phyloP scores from a whole-genome alignment of 164 flowering plant species.

The Cinnamomum chago region DNA sequence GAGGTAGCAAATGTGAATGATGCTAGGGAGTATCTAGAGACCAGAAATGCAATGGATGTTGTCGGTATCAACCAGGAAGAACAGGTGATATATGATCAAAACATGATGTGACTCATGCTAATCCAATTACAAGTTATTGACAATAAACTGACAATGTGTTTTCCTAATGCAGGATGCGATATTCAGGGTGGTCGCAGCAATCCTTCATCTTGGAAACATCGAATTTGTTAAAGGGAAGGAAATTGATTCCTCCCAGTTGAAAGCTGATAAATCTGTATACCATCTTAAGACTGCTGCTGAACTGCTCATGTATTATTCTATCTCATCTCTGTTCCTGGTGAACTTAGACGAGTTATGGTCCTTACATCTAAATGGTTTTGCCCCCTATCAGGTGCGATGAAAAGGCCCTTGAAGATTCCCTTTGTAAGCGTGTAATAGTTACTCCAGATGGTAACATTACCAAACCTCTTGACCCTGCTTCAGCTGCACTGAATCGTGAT shows the following conservation, averaged over 20 bases:
- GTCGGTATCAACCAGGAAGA: constrained; percentile 74
- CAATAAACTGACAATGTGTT: constrained; percentile 2
- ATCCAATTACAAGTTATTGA: neutral
- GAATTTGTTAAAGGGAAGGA: constrained; percentile 69
- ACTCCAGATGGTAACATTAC: constrained; percentile 82
- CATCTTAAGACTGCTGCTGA: constrained; percentile 80
- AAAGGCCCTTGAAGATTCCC: constrained; percentile 62
- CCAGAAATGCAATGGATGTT: constrained; percentile 84
- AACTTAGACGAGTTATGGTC: neutral
- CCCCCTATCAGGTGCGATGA: constrained; percentile 55
- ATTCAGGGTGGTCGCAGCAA: constrained; percentile 79
- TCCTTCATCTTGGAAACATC: constrained; percentile 82
- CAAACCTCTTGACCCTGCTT: constrained; percentile 62
- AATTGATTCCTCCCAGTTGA: constrained; percentile 61
- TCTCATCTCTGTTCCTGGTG: constrained; percentile 9
- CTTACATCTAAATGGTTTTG: neutral
- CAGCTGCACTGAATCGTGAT: constrained; percentile 65
- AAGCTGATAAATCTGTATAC: constrained; percentile 58
- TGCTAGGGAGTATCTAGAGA: constrained; percentile 60
- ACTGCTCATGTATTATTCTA: constrained; percentile 52
- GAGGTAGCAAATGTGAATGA: constrained; percentile 67
- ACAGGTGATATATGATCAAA: constrained; percentile 44
- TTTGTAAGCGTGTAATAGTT: constrained; percentile 76
- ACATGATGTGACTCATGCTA: neutral
- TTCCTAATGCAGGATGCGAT: constrained; percentile 56